Percentiles rank a stretch among this genome's conserved stretches.
phyloP scores from a whole-genome alignment of 1,139 yeast genomes.

The Yamadazyma songkhlaensis region DNA sequence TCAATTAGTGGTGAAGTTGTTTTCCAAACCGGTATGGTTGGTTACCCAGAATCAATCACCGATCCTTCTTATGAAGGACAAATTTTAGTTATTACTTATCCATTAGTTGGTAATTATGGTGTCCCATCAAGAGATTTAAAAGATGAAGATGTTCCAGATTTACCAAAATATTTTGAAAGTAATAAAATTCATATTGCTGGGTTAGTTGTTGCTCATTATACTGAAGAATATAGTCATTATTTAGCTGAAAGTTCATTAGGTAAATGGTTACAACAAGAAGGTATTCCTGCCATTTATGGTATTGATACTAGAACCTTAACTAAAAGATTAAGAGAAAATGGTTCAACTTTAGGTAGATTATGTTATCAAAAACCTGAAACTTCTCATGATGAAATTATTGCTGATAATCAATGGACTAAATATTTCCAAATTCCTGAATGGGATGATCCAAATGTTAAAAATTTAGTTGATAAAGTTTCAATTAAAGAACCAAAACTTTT shows the following conservation, averaged over 20 bases:
- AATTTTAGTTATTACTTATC: conserved; percentile 93
- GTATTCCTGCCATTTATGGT: conserved; percentile 95
- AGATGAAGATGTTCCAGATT: conserved; percentile 69
- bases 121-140: conserved; percentile 83
- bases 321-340: conserved; percentile 85
- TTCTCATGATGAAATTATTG: conserved; percentile 31
- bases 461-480: conserved; percentile 91
- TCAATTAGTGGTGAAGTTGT: conserved; percentile 96
- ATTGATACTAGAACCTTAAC: conserved; percentile 96
- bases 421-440: conserved; percentile 79
- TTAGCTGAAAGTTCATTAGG: conserved; percentile 92
- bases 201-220: conserved; percentile 93
- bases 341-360: conserved; percentile 89
- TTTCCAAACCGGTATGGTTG: conserved; percentile 99
- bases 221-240: conserved; percentile 92
- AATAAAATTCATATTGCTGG: conserved; percentile 93
- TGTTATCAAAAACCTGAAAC: conserved; percentile 55
- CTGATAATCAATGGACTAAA: conserved; percentile 48
- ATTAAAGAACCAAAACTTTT: conserved; percentile 71
- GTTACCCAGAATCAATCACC: conserved; percentile 96
- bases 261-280: conserved; percentile 87
- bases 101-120: conserved; percentile 98
- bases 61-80: conserved; percentile 99
- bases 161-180: conserved; percentile 94
- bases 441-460: conserved; percentile 89